Percentiles rank a stretch among this genome's conserved stretches.
phyloP scores from a whole-genome alignment of 2,329 filamentous ascomycete genomes.

The Fusarium virguliforme region DNA sequence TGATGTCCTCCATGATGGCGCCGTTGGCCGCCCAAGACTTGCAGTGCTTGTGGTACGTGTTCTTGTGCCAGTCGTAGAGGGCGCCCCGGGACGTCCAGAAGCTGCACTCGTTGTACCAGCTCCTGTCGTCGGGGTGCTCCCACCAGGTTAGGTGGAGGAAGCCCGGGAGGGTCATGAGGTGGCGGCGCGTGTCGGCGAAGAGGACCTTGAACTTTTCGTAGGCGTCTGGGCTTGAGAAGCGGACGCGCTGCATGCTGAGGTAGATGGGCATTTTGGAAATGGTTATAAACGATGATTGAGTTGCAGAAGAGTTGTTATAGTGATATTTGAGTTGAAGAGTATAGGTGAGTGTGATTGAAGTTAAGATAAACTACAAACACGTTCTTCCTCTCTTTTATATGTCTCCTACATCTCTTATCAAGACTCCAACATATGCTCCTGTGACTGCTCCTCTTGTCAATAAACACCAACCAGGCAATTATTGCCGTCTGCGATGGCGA shows the following conservation, averaged over 20 bases:
- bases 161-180: slow-evolving; percentile 31
- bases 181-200: slow-evolving; percentile 32
- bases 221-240: slow-evolving; percentile 33
- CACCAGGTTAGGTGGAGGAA: slow-evolving; percentile 36
- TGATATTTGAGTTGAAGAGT: neutral
- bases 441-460: neutral
- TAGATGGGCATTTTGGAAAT: slow-evolving; percentile 25
- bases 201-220: slow-evolving; percentile 38
- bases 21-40: slow-evolving; percentile 36
- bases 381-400: neutral
- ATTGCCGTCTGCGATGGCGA: slow-evolving; percentile 7
- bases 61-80: slow-evolving; percentile 40
- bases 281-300: no score
- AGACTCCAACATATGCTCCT: neutral
- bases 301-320: no score
- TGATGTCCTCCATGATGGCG: slow-evolving; percentile 44
- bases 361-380: neutral
- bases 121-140: slow-evolving; percentile 30
- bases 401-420: neutral
- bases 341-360: neutral
- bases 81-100: slow-evolving; percentile 39
- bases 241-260: slow-evolving; percentile 25
- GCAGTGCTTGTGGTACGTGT: slow-evolving; percentile 40
- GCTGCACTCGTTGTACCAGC: slow-evolving; percentile 40
- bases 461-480: slow-evolving; percentile 8